Percentiles rank a stretch among this genome's conserved stretches.
These are phyloP conservation scores for Glomus cerebriforme DNA, from an alignment of 192 early-diverging fungal species.

Conservation along the genomic window DNA sequence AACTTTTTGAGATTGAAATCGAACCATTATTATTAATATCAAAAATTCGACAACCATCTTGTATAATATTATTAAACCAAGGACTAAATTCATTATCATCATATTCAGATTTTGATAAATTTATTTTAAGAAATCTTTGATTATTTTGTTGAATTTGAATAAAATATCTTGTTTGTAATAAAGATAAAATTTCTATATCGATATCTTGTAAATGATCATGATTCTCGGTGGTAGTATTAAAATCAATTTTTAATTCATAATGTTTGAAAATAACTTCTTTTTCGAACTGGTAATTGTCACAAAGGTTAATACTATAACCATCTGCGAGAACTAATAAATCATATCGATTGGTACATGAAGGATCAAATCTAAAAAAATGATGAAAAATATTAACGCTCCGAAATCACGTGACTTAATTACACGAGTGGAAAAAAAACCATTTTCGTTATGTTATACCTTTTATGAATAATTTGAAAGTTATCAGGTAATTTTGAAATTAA, in stretches of 20 bases:
- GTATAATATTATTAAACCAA: neutral
- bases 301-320: neutral
- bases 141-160: neutral
- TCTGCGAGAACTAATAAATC: neutral
- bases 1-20: neutral
- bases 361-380: neutral
- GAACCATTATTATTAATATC: neutral
- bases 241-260: neutral
- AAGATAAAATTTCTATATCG: neutral
- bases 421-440: neutral
- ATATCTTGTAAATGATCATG: neutral
- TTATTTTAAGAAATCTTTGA: neutral
- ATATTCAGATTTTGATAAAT: neutral
- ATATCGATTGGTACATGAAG: neutral
- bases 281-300: neutral
- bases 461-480: neutral
- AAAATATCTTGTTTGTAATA: neutral
- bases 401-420: neutral
- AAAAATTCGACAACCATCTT: neutral
- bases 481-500: neutral
- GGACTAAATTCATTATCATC: neutral
- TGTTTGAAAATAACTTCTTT: neutral
- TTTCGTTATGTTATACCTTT: too few relatives aligned
- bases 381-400: neutral
- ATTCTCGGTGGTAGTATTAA: neutral